Evolutionary conservation across 108 stramenopile genomes (phyloP), one percentile per base, ranked within the genome.

Genomic region (Parietichytrium sp.): DNA sequence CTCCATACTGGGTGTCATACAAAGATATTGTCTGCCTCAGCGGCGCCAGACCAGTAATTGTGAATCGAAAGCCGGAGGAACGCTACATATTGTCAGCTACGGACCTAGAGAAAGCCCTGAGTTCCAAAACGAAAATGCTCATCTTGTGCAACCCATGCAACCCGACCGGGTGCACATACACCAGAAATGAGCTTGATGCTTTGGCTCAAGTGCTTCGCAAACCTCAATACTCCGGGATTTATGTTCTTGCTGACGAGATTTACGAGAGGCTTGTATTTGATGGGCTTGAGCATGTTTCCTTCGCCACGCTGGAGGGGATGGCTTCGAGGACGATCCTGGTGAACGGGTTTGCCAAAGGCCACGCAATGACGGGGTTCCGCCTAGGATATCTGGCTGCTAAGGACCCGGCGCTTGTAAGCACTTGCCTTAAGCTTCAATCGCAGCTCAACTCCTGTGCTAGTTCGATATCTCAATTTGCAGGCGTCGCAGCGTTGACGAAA

Each of bases 141-240:
- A 96, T 98, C 79, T 82, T 98, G 29, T 98, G 97, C 92, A 98
- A 97, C 85, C 97, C 97, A 3, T 93, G 93, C 50, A 98, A 98
- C 85, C 97, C 97, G 3, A 97, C 97, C 7, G 93, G 95, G 15
- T 94, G 93, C 4, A 94, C 95, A 3, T 93, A 92, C 80, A 80
- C 85, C 27, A 78, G 86, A 38, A 87, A 89, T 33, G 81, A 89
- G 52, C 84, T 93, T 31, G 78, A 81, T 31, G 90, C 85, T 53
- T 79, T 97, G 29, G 93, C 93, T 7, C 72, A 81, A 38, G 95
- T 97, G 2, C 77, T 85, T 92, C 13, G 80, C 77, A 51, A 79
- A 0, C 47, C 72, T 13, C 91, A 92, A 20, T 91, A 85, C 81
- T 91, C 91, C 52, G 61, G 92, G 27, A 91, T 96, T 23, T 85